These are phyloP conservation scores for Moringa oleifera DNA, from an alignment of 345 rosid genomes.

Conservation along the genomic window DNA sequence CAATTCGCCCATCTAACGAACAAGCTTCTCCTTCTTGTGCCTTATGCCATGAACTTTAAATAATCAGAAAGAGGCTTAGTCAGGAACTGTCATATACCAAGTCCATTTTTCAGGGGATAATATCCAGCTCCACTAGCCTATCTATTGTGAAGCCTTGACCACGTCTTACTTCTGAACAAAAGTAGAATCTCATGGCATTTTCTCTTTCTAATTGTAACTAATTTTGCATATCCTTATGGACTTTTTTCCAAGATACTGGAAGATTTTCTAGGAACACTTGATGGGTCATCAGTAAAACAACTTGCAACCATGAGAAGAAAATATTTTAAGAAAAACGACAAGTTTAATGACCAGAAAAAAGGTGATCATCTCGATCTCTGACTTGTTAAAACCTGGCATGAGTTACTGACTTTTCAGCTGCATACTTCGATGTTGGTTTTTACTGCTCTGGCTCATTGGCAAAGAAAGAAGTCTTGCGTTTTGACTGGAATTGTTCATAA, in stretches of 20 bases:
- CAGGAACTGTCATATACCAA: too few species aligned
- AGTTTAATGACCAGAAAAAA: constrained; percentile 20
- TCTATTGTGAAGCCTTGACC: too few species aligned
- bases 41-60: not conserved
- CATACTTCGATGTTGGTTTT: constrained; percentile 44
- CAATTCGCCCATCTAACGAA: not conserved
- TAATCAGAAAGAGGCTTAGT: too few species aligned
- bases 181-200: too few species aligned
- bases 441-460: constrained; percentile 20
- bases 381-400: constrained; percentile 90
- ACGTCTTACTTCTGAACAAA: too few species aligned
- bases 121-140: too few species aligned
- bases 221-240: too few species aligned
- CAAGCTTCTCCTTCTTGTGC: too few species aligned
- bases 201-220: too few species aligned
- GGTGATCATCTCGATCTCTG: constrained; percentile 91
- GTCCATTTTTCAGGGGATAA: too few species aligned
- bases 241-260: too few species aligned
- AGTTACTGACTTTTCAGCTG: constrained; percentile 51
- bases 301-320: not conserved
- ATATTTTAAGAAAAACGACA: constrained; percentile 12
- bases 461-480: constrained; percentile 47
- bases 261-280: not conserved
- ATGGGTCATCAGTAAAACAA: not conserved
- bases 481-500: constrained; percentile 28